Evolutionary conservation across 345 rosid genomes (phyloP).

Genomic region (Xanthoceras sorbifolium): DNA sequence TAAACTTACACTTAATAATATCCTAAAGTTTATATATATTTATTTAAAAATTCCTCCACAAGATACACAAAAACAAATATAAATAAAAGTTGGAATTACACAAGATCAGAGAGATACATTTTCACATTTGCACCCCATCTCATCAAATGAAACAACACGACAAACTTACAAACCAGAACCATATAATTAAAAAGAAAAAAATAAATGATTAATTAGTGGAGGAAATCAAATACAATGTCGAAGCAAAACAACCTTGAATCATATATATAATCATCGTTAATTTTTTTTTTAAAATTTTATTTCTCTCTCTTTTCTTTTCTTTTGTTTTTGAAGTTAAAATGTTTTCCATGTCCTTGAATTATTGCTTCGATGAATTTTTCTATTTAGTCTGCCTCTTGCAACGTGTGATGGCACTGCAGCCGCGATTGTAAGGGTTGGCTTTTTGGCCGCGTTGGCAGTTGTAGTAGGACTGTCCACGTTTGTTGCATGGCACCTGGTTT

Average conservation of each 20-base stretch:
- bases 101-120: neutral
- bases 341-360: neutral
- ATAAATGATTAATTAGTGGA: neutral
- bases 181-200: neutral
- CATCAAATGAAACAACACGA: neutral
- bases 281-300: no score
- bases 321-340: neutral
- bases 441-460: neutral
- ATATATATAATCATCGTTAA: neutral
- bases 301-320: neutral
- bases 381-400: slow-evolving; percentile 23
- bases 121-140: neutral
- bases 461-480: slow-evolving; percentile 32
- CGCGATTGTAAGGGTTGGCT: slow-evolving; percentile 37
- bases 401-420: slow-evolving; percentile 28
- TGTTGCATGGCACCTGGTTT: slow-evolving; percentile 22
- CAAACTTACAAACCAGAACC: neutral
- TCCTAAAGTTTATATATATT: no score
- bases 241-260: no score
- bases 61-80: neutral
- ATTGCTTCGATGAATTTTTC: neutral
- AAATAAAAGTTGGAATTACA: neutral
- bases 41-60: slow-evolving; percentile 15
- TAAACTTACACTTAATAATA: no score
- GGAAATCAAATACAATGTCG: neutral